Percentiles rank a stretch among this genome's conserved stretches.
Evolutionary conservation across 768 basidiomycete genomes (phyloP).

Genomic region (Lactifluus hygrophoroides): DNA sequence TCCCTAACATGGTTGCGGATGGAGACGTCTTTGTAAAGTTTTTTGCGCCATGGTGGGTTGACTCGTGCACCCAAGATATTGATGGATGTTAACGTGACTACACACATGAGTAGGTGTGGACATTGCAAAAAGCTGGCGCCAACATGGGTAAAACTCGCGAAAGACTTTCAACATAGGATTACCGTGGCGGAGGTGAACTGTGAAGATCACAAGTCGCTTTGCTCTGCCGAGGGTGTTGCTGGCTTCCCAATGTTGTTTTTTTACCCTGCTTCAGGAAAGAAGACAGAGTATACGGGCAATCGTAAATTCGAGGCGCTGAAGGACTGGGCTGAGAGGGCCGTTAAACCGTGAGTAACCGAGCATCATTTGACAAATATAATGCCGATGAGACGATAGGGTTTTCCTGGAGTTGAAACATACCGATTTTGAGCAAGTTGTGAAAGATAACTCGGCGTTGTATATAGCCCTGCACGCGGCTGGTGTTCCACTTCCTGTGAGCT

Average conservation of each 20-base stretch:
- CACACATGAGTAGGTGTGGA: conserved; percentile 51
- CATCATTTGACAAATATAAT: background rate
- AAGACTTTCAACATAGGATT: conserved; percentile 57
- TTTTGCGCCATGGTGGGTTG: conserved; percentile 76
- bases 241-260: conserved; percentile 83
- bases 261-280: conserved; percentile 42
- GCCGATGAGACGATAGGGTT: conserved; percentile 22
- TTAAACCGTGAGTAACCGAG: conserved; percentile 50
- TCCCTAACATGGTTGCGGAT: conserved; percentile 33
- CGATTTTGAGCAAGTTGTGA: conserved; percentile 37
- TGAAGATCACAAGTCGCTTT: conserved; percentile 62
- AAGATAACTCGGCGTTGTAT: conserved; percentile 47
- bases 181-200: conserved; percentile 86
- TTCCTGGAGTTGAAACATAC: conserved; percentile 33
- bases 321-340: conserved; percentile 68
- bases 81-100: background rate
- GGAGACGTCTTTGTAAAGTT: conserved; percentile 66
- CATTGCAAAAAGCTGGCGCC: conserved; percentile 95
- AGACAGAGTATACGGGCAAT: conserved; percentile 68
- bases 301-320: conserved; percentile 64
- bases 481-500: conserved; percentile 29
- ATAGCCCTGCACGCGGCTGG: conserved; percentile 42
- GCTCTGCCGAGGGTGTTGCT: conserved; percentile 52
- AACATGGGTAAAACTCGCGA: conserved; percentile 68
- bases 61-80: background rate